phyloP scores from a whole-genome alignment of 768 basidiomycete species.

The Omphalotus guepiniiformis region DNA sequence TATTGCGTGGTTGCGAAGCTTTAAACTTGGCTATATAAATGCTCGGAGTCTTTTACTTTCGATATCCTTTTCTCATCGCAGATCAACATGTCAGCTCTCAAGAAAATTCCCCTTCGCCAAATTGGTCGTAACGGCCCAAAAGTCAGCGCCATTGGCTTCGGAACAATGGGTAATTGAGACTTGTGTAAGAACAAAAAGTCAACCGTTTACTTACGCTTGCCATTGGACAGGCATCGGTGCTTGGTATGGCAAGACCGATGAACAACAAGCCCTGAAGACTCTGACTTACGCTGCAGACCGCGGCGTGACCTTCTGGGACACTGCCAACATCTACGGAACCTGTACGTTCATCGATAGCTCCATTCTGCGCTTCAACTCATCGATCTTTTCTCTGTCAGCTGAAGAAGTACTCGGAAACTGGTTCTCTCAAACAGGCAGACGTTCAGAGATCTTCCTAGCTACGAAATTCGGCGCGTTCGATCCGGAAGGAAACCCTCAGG shows the following conservation, averaged over 20 bases:
- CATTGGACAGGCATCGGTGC: slow-evolving; percentile 17
- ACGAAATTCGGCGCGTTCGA: slow-evolving; percentile 38
- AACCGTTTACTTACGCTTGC: not conserved
- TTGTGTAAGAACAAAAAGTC: not conserved
- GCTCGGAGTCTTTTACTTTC: too few relatives aligned
- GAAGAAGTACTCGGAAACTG: slow-evolving; percentile 40
- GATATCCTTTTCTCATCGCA: too few relatives aligned
- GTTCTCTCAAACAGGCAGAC: slow-evolving; percentile 20
- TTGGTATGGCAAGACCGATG: slow-evolving; percentile 20
- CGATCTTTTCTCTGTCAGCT: not conserved
- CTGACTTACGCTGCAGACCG: slow-evolving; percentile 20
- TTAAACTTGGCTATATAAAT: too few relatives aligned
- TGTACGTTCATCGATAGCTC: slow-evolving; percentile 4
- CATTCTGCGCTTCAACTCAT: not conserved
- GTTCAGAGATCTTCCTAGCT: slow-evolving; percentile 40
- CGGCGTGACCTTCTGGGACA: slow-evolving; percentile 44
- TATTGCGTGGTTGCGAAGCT: too few relatives aligned
- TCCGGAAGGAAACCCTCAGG: slow-evolving; percentile 10
- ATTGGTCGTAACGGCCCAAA: slow-evolving; percentile 23
- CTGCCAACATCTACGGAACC: slow-evolving; percentile 32
- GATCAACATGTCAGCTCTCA: too few relatives aligned
- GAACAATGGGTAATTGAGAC: slow-evolving; percentile 19
- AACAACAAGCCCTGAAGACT: slow-evolving; percentile 13
- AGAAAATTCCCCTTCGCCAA: slow-evolving; percentile 14
- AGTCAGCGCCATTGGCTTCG: slow-evolving; percentile 25